Evolutionary conservation across 495 filamentous ascomycete species (phyloP).

Genomic region (Lasiosphaeria miniovina): DNA sequence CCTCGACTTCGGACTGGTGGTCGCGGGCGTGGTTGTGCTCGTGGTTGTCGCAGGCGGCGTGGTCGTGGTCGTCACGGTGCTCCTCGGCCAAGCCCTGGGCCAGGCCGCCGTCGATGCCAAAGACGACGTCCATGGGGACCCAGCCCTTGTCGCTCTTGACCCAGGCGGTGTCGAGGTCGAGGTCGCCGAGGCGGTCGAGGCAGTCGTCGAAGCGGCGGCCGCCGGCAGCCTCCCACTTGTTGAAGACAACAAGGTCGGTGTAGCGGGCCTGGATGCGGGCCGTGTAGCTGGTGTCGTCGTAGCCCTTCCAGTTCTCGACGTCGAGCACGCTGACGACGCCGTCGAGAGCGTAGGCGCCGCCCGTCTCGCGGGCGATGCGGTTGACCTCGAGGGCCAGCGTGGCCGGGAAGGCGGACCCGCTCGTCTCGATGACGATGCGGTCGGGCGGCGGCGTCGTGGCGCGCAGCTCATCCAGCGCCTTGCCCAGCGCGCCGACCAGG

Average conservation of each 20-base stretch:
- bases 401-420: constrained; percentile 81
- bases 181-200: constrained; percentile 78
- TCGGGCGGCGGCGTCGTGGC: constrained; percentile 58
- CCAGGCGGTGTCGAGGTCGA: constrained; percentile 75
- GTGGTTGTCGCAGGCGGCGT: constrained; percentile 24
- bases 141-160: constrained; percentile 76
- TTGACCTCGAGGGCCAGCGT: constrained; percentile 94
- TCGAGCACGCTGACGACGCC: constrained; percentile 92
- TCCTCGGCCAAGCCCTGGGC: constrained; percentile 55
- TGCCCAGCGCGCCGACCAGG: constrained; percentile 82
- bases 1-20: constrained; percentile 85
- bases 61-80: constrained; percentile 28
- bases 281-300: constrained; percentile 86
- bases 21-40: constrained; percentile 28
- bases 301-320: constrained; percentile 95
- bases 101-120: constrained; percentile 82
- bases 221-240: constrained; percentile 82
- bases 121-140: constrained; percentile 71
- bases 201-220: constrained; percentile 77
- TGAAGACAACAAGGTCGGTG: constrained; percentile 90
- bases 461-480: constrained; percentile 70
- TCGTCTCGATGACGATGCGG: constrained; percentile 90
- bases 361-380: constrained; percentile 62
- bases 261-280: constrained; percentile 83
- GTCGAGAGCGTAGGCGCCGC: constrained; percentile 69